Conservation (phyloP, 192 early-diverging fungal species). For the Geosiphon pyriformis region DNA sequence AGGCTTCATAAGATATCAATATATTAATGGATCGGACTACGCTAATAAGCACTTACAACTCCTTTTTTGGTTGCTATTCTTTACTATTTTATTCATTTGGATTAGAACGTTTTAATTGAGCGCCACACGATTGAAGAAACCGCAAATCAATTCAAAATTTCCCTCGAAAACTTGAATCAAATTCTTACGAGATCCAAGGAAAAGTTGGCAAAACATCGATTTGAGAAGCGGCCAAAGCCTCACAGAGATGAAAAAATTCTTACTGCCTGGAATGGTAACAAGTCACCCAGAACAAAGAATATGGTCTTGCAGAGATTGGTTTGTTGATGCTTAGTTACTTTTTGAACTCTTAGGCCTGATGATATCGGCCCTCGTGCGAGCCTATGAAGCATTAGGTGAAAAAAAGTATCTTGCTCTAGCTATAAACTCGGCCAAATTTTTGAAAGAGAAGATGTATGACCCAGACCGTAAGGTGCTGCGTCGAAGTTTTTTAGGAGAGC, state of each 20-base stretch:
- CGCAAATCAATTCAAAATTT: conserved; percentile 31
- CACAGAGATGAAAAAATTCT: conserved; percentile 61
- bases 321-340: too few species aligned
- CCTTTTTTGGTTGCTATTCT: too few species aligned
- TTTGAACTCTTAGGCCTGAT: conserved; percentile 52
- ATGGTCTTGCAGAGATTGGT: too few species aligned
- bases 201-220: conserved; percentile 40
- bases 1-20: too few species aligned
- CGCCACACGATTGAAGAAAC: conserved; percentile 35
- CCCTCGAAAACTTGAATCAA: conserved; percentile 26
- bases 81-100: background rate
- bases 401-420: conserved; percentile 36
- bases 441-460: conserved; percentile 43
- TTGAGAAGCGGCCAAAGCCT: conserved; percentile 42
- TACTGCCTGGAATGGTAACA: conserved; percentile 54
- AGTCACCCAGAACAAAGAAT: background rate
- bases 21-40: too few species aligned
- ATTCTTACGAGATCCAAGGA: conserved; percentile 29
- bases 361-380: conserved; percentile 44
- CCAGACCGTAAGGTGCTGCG: conserved; percentile 29
- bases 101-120: conserved; percentile 53
- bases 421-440: conserved; percentile 40
- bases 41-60: too few species aligned
- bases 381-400: conserved; percentile 35
- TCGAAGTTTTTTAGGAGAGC: conserved; percentile 44